Base-by-base conservation (phyloP, 108 stramenopile species). In the Thalassiosira profunda region DNA sequence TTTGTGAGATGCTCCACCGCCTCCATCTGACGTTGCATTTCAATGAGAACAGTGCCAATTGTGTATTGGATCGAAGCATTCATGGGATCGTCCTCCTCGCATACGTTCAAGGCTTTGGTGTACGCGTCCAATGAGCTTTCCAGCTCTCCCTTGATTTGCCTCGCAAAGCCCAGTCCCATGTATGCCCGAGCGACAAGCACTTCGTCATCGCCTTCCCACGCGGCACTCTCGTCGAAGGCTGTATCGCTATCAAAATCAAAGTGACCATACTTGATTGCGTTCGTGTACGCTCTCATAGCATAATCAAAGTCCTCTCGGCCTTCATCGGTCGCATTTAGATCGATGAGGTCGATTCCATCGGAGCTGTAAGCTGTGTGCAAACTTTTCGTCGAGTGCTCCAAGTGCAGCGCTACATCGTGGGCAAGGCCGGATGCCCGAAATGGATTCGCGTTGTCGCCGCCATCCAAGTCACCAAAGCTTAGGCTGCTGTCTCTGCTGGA, bases 1-100 rank as follows among this genome's bases (percentile, higher is more conserved):
- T 61, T 59, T 10, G 57, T 65, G 31, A 79, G 67, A 37, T 71
- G 63, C 14, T 53, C 63, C 1, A 70, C 53, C 23, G 78, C 73
- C 41, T 83, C 79, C 47, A 85, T 59, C 46, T 78, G 52, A 33
- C 68, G 80, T 60, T 86, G 82, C 86, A 88, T 80, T 61, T 88
- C 84, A 70, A 83, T 62, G 44, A 91, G 51, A 12, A 91, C 61
- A 14, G 75, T 58, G 23, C 90, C 90, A 45, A 88, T 86, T 31
- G 85, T 70, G 56, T 58, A 79, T n/a, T 60, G 51, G 23, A 79
- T 43, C 20, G 36, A 59, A 18, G 69, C 57, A 14, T 46, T 31
- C 12, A 51, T 35, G 5, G 63, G 70, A 45, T 66, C 28, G 23
- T 70, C 63, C 14, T 45, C 41, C n/a, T 79, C 69, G 49, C 63